These are phyloP conservation scores for Arabidopsis hybrid DNA, from an alignment of 441 rosid species.

Conservation along the genomic window DNA sequence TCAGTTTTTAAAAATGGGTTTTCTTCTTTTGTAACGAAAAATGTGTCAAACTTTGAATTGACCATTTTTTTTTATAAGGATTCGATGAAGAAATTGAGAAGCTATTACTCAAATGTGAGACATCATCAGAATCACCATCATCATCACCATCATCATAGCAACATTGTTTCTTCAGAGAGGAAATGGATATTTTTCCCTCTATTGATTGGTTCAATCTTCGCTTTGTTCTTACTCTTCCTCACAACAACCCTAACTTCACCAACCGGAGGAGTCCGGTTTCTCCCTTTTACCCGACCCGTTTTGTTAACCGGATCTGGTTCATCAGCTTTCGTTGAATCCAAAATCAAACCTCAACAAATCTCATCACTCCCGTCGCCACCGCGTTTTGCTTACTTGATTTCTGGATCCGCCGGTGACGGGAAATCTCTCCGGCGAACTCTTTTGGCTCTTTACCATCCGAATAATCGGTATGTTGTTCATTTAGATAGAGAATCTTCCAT, in stretches of 20 bases:
- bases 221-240: constrained; percentile 69
- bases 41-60: not conserved
- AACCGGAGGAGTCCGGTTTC: constrained; percentile 52
- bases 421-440: constrained; percentile 79
- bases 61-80: not conserved
- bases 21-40: not conserved
- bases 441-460: constrained; percentile 86
- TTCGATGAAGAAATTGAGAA: constrained; percentile 53
- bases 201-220: constrained; percentile 65
- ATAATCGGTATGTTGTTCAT: constrained; percentile 81
- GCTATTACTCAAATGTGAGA: constrained; percentile 57
- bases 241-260: constrained; percentile 64
- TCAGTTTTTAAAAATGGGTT: not conserved
- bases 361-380: constrained; percentile 76
- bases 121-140: constrained; percentile 33
- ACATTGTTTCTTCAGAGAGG: constrained; percentile 54
- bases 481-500: constrained; percentile 74
- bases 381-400: constrained; percentile 87
- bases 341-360: constrained; percentile 64
- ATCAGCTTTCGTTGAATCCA: constrained; percentile 79
- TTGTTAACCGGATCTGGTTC: constrained; percentile 46
- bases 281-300: constrained; percentile 67
- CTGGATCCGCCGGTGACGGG: constrained; percentile 91
- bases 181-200: constrained; percentile 77
- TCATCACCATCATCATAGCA: constrained; percentile 38